Percentiles rank a stretch among this genome's conserved stretches.
These are phyloP conservation scores for Chlorella ohadii DNA, from an alignment of 139 green algal species.

Conservation along the genomic window DNA sequence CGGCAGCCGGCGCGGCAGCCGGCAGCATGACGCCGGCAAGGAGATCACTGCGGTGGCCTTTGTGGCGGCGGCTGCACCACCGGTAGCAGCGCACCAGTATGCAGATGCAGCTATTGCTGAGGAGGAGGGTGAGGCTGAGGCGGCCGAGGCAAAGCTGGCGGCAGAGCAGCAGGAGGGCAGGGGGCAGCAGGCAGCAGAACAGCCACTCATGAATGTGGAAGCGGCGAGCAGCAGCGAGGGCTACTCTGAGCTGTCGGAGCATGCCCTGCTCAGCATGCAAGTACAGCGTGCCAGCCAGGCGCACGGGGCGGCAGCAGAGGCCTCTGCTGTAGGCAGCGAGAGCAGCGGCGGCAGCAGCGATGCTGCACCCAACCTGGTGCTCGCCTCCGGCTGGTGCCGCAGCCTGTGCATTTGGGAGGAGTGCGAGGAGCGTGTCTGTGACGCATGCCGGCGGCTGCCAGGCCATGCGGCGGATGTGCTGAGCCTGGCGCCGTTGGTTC, in stretches of 20 bases:
- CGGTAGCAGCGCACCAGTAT: not conserved
- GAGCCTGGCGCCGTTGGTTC: conserved; percentile 10
- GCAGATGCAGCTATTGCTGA: no score
- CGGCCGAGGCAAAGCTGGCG: not conserved
- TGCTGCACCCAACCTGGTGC: not conserved
- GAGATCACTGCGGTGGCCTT: conserved; percentile 62
- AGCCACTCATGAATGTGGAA: not conserved
- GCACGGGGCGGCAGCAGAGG: not conserved
- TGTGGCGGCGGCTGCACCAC: not conserved
- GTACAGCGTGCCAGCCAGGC: not conserved
- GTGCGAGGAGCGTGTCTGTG: conserved; percentile 54
- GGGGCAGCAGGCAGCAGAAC: not conserved
- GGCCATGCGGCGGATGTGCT: conserved; percentile 56
- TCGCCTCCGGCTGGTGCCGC: conserved; percentile 80
- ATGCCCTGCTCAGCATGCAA: conserved; percentile 4
- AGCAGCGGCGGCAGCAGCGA: not conserved
- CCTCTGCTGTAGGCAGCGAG: not conserved
- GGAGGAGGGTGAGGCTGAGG: not conserved
- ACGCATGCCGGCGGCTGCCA: conserved; percentile 59
- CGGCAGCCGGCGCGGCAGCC: no score
- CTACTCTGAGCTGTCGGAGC: not conserved
- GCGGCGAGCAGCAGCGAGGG: not conserved
- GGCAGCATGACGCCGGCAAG: not conserved
- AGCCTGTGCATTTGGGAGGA: conserved; percentile 85
- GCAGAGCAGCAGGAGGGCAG: not conserved